Evolutionary conservation across 306 rosid species (phyloP).

Genomic region (Cicer yamashitae): DNA sequence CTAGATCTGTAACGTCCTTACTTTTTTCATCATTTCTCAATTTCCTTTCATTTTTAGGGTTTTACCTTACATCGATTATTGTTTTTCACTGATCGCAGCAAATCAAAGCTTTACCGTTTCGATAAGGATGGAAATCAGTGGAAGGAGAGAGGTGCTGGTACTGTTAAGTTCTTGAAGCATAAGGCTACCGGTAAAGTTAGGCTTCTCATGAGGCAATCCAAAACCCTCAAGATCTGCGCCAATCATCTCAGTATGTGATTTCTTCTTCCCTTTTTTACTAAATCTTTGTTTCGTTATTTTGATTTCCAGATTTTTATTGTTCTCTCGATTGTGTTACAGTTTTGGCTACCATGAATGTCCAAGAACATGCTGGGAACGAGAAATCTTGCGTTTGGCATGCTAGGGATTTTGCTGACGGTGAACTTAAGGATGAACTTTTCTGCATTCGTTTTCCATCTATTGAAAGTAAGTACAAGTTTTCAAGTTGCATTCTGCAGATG

Average conservation of each 20-base stretch:
- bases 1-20: slow-evolving; percentile 75
- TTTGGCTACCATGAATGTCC: slow-evolving; percentile 73
- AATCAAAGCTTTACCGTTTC: slow-evolving; percentile 90
- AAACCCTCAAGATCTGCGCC: slow-evolving; percentile 99
- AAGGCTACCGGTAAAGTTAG: slow-evolving; percentile 77
- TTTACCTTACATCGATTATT: neutral
- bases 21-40: neutral
- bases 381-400: slow-evolving; percentile 99
- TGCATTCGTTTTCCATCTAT: slow-evolving; percentile 91
- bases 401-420: slow-evolving; percentile 90
- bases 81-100: slow-evolving; percentile 52
- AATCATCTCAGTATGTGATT: slow-evolving; percentile 79
- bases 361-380: slow-evolving; percentile 96
- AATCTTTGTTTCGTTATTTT: neutral
- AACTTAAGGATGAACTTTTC: slow-evolving; percentile 94
- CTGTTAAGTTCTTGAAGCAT: slow-evolving; percentile 85
- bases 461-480: slow-evolving; percentile 69
- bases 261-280: neutral
- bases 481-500: neutral
- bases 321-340: slow-evolving; percentile 53
- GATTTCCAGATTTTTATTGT: slow-evolving; percentile 5
- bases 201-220: slow-evolving; percentile 96
- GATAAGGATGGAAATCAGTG: slow-evolving; percentile 95
- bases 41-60: neutral
- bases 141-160: slow-evolving; percentile 98